These are phyloP conservation scores for Amoeboaphelidium protococcarum DNA, from an alignment of 371 early-diverging fungal species.

Conservation along the genomic window DNA sequence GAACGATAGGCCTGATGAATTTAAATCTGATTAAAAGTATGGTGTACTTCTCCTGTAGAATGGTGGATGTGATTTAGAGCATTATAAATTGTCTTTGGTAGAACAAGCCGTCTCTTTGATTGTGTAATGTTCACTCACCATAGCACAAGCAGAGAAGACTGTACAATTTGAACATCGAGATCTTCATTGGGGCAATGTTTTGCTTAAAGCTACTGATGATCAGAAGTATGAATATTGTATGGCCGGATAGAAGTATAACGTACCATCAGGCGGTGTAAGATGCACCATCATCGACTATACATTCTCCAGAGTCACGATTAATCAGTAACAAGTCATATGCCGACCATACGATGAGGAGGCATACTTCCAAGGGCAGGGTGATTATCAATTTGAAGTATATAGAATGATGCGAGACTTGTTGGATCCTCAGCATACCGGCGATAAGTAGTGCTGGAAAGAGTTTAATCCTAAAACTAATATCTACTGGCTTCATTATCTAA, in stretches of 20 bases:
- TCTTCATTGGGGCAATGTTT: conserved; percentile 69
- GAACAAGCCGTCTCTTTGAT: conserved; percentile 25
- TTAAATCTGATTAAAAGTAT: conserved; percentile 22
- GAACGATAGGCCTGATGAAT: conserved; percentile 26
- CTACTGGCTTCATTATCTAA: conserved; percentile 7
- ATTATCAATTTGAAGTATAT: conserved; percentile 50
- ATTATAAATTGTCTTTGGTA: conserved; percentile 10
- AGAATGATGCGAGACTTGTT: conserved; percentile 39
- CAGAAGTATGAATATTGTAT: neutral
- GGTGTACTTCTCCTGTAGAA: conserved; percentile 36
- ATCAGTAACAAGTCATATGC: no score
- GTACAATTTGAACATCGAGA: conserved; percentile 52
- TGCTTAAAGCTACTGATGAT: conserved; percentile 12
- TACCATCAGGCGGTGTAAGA: conserved; percentile 20
- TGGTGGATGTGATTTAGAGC: conserved; percentile 36
- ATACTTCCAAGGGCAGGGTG: conserved; percentile 45
- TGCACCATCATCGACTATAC: conserved; percentile 45
- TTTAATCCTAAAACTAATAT: conserved; percentile 26
- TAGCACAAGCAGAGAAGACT: conserved; percentile 29
- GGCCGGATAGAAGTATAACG: conserved; percentile 1
- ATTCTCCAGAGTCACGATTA: conserved; percentile 23
- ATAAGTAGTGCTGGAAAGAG: conserved; percentile 18
- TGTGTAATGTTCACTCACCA: conserved; percentile 21
- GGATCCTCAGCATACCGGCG: no score
- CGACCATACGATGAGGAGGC: conserved; percentile 24